These are phyloP conservation scores for Xylaria nigripes DNA, from an alignment of 495 filamentous ascomycete species.

Conservation along the genomic window DNA sequence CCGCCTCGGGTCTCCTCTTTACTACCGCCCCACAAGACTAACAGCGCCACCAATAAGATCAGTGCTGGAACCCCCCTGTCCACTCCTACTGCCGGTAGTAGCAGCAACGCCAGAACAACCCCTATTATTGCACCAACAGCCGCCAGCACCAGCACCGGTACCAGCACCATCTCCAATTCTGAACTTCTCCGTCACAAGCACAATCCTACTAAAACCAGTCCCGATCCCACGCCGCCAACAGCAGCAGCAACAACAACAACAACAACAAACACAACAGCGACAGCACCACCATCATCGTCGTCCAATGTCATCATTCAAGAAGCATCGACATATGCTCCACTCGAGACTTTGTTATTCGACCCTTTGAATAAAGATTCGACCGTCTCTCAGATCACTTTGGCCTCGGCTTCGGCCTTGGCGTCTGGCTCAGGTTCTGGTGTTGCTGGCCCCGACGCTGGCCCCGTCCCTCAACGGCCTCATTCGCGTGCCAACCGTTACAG, in stretches of 20 bases:
- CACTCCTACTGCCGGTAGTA: not conserved
- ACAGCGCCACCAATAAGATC: conserved; percentile 1
- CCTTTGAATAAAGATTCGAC: conserved; percentile 16
- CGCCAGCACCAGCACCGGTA: no score
- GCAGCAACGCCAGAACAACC: not conserved
- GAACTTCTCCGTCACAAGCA: not conserved
- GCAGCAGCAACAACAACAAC: not conserved
- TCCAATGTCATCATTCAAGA: conserved; percentile 28
- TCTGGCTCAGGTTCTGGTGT: conserved; percentile 9
- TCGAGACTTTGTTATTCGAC: conserved; percentile 25
- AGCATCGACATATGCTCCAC: conserved; percentile 17
- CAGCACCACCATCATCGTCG: conserved; percentile 9
- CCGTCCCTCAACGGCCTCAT: conserved; percentile 20
- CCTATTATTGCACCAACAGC: no score
- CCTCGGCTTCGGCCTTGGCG: conserved; percentile 15
- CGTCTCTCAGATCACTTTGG: conserved; percentile 27
- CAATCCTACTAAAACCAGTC: conserved; percentile 10
- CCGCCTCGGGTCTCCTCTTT: conserved; percentile 10
- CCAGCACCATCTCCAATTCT: conserved; percentile 10
- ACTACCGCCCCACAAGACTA: conserved; percentile 5
- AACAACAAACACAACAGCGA: not conserved
- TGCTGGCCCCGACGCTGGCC: conserved; percentile 8
- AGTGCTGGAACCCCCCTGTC: not conserved
- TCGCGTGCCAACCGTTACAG: conserved; percentile 38
- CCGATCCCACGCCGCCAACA: no score